Evolutionary conservation across 306 rosid genomes (phyloP), one percentile per base, ranked within the genome.

Genomic region (Acacia confusa): DNA sequence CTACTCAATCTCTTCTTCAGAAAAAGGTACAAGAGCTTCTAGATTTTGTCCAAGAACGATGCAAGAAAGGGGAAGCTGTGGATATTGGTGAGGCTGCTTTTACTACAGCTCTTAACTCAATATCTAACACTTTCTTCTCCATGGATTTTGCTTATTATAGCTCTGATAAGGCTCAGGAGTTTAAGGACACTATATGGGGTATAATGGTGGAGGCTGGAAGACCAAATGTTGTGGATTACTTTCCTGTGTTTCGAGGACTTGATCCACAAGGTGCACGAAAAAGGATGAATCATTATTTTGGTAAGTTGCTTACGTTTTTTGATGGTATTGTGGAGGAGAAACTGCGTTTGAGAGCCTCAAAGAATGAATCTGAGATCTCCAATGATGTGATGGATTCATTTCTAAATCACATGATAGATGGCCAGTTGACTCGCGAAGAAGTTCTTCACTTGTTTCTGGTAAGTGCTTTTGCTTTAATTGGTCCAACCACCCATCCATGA

Each of bases 41-140:
- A 7, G 78, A 73, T 1, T 13, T 44, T 19, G 55, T 77, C 6
- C 19, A 19, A 0, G 12, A 27, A 64, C 24, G 74, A 2, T 73
- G 88, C 48, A 14, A 12, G 13, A 70, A 28, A 3, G 84, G 84
- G 3, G 81, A 77, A 60, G 41, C 83, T 7, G 63, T 87, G 16
- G 87, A 87, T 60, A 38, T 85, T 34, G 89, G 81, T 1, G 55
- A 34, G 4, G 84, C 71, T 7, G 89, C 74, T 12, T 85, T 87
- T 72, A 72, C 74, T 12, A 85, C 88, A 0, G 6, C 76, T 7
- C 60, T 87, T 17, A 85, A 85, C 45, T 30, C 85, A 45, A n/a
- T 87, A 27, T 87, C 88, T 0, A 85, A 79, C 75, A 87, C 88
- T 2, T 70, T 87, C 15, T 89, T 82, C 68, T 87, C 92, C 0